phyloP scores from a whole-genome alignment of 805 yeast genomes.

The Metschnikowia lochheadii region DNA sequence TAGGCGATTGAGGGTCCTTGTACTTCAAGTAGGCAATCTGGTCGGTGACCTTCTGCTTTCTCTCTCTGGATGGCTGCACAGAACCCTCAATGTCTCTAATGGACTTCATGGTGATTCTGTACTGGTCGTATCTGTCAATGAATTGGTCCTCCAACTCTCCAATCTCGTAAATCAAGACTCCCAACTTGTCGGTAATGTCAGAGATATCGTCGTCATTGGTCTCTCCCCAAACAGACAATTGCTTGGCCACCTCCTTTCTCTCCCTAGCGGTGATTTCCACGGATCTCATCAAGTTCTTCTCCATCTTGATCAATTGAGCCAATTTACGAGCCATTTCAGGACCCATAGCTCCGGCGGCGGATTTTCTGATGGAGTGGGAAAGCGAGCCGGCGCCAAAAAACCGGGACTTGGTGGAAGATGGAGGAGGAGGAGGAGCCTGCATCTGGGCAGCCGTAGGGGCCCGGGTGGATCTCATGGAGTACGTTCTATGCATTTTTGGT shows the following conservation, averaged over 20 bases:
- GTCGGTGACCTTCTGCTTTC: conserved; percentile 81
- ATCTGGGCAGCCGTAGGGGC: conserved; percentile 97
- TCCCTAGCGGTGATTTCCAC: conserved; percentile 74
- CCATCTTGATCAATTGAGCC: conserved; percentile 72
- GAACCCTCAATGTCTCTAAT: conserved; percentile 83
- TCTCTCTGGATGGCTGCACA: conserved; percentile 84
- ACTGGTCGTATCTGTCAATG: conserved; percentile 82
- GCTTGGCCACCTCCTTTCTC: conserved; percentile 78
- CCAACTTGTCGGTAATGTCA: conserved; percentile 83
- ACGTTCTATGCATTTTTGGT: conserved; percentile 89
- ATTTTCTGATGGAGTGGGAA: conserved; percentile 59
- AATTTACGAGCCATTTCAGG: conserved; percentile 77
- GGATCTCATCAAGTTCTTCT: conserved; percentile 75
- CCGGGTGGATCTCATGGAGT: conserved; percentile 89
- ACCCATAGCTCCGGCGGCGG: conserved; percentile 74
- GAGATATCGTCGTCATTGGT: conserved; percentile 82
- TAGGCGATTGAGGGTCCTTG: conserved; percentile 82
- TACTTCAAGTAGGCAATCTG: conserved; percentile 79
- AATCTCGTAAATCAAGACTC: conserved; percentile 75
- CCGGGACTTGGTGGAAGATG: conserved; percentile 81
- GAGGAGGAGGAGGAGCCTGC: conserved; percentile 93
- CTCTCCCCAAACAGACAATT: conserved; percentile 82
- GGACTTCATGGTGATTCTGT: conserved; percentile 76
- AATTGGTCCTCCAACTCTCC: conserved; percentile 86
- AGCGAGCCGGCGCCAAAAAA: conserved; percentile 84